phyloP scores from a whole-genome alignment of 1,284 basidiomycete species.

The Amylostereum chailletii region DNA sequence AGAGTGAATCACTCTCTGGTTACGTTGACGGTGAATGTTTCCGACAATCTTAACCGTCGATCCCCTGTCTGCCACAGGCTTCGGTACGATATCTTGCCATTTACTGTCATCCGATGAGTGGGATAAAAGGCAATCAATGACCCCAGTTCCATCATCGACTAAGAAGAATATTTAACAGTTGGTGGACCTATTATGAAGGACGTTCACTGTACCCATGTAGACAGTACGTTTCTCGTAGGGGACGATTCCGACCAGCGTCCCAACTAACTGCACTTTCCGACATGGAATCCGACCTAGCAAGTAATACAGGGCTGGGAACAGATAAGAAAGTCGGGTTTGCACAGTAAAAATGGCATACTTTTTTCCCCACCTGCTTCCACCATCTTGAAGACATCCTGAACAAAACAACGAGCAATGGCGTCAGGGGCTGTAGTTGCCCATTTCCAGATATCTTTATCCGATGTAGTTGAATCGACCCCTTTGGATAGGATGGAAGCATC shows the following conservation, averaged over 20 bases:
- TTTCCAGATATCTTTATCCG: too few species aligned
- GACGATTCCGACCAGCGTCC: slow-evolving; percentile 53
- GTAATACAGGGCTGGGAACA: slow-evolving; percentile 38
- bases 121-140: slow-evolving; percentile 53
- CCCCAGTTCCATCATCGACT: slow-evolving; percentile 70
- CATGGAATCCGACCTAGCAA: slow-evolving; percentile 69
- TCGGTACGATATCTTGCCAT: neutral
- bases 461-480: too few species aligned
- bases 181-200: slow-evolving; percentile 1
- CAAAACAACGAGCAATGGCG: too few species aligned
- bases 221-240: slow-evolving; percentile 48
- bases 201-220: slow-evolving; percentile 39
- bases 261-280: slow-evolving; percentile 49
- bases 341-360: too few species aligned
- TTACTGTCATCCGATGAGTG: slow-evolving; percentile 16
- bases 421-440: too few species aligned
- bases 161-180: slow-evolving; percentile 2
- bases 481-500: too few species aligned
- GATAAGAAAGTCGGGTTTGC: too few species aligned
- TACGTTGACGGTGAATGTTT: neutral
- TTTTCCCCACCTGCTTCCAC: too few species aligned
- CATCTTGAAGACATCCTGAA: too few species aligned
- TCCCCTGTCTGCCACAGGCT: neutral
- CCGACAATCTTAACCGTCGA: neutral
- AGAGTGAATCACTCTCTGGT: neutral